Base-by-base conservation (phyloP, 768 basidiomycete species). In the Trametes cinnabarina region DNA sequence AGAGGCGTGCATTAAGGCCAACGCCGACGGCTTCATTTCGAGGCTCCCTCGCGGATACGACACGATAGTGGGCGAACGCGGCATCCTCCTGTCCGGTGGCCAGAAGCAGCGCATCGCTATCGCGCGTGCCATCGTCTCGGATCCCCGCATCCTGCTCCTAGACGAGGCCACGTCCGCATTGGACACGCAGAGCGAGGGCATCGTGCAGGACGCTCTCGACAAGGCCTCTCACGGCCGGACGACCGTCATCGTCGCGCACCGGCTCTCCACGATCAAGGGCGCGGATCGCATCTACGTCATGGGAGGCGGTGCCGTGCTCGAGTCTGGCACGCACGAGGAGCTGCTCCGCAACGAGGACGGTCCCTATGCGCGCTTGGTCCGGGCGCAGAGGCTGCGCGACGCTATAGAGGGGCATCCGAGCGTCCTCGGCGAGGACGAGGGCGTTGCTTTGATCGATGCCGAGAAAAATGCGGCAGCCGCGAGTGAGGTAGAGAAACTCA, bases 101-200 rank as follows among this genome's bases (percentile, higher is more conserved):
- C 92, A 93, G 75, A 93, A 93, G 71, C 79, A 95, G 68, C 90
- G 93, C 66, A 78, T 94, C 37, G 93, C 92, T 2, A 95, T 94
- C 66, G 93, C 93, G 32, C 86, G 91, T 46, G 90, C 91, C 5
- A 92, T 93, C 65, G 91, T 94, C 46, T 92, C 90, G 3, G 88
- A 94, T 70, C 92, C 92, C 3, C 79, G 83, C 32, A 89, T 96
- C 57, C 74, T 96, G 20, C 79, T 96, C 17, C 81, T 95, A 44
- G 93, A 95, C 60, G 93, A 95, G 63, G 91, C 89, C 14, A 94
- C 92, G 1, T 86, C 84, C 61, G 93, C 92, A 32, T 79, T 94
- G 17, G 93, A 94, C 73, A 92, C 92, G 0, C 90, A 89, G 64
- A 90, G 89, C 3, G 79, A 79, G 68, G 92, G 91, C 56, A 79